Percentiles rank a stretch among this genome's conserved stretches.
phyloP scores from a whole-genome alignment of 1,284 basidiomycete species.

The Austroboletus novae-zelandiae region DNA sequence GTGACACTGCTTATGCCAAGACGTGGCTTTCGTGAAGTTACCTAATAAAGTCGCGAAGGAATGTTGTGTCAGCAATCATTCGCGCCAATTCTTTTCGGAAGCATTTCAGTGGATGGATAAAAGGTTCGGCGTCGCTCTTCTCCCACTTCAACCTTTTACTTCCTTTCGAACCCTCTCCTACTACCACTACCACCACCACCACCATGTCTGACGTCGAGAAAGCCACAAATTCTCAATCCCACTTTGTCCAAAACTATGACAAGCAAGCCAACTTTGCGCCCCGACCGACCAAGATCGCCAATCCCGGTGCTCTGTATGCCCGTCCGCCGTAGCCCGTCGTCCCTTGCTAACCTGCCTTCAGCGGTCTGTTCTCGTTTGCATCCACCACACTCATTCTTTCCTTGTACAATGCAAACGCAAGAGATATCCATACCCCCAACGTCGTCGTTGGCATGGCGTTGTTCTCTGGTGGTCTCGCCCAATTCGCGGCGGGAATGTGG shows the following conservation, averaged over 20 bases:
- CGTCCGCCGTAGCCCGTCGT: too few relatives aligned
- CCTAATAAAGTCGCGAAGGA: background rate
- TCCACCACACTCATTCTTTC: constrained; percentile 73
- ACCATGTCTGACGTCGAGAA: constrained; percentile 37
- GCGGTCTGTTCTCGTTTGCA: constrained; percentile 73
- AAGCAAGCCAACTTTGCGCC: constrained; percentile 15
- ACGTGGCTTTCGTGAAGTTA: background rate
- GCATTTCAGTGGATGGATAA: constrained; percentile 20
- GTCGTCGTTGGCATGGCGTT: constrained; percentile 84
- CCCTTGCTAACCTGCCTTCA: constrained; percentile 17
- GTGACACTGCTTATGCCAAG: too few relatives aligned
- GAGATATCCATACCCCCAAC: constrained; percentile 57
- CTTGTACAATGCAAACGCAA: constrained; percentile 58
- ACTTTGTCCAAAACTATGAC: constrained; percentile 14
- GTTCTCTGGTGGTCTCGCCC: constrained; percentile 81
- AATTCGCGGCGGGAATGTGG: constrained; percentile 76
- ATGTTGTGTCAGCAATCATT: constrained; percentile 23
- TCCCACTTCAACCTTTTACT: background rate
- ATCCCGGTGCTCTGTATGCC: constrained; percentile 53
- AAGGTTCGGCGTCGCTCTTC: constrained; percentile 10
- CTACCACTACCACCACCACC: background rate
- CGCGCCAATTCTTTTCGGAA: constrained; percentile 16
- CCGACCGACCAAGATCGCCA: constrained; percentile 39
- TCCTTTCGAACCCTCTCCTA: background rate
- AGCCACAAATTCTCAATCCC: constrained; percentile 21